Evolutionary conservation across 345 rosid genomes (phyloP).

Genomic region (Rhodamnia rubescens): DNA sequence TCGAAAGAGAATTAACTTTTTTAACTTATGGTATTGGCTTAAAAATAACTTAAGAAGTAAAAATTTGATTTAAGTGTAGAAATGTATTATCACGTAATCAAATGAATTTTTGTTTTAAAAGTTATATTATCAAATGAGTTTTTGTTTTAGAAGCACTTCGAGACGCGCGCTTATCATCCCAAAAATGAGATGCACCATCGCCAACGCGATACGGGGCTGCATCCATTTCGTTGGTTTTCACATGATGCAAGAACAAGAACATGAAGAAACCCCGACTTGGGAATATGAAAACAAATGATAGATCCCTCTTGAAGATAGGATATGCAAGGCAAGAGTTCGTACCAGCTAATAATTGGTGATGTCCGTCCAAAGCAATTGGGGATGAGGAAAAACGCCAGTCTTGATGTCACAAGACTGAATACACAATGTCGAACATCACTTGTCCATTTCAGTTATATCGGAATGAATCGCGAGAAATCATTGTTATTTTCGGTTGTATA

Average conservation of each 20-base stretch:
- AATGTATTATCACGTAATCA: too few species aligned
- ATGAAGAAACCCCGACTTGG: not conserved
- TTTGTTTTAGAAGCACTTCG: too few species aligned
- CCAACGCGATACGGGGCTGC: not conserved
- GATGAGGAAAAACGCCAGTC: not conserved
- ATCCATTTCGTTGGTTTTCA: not conserved
- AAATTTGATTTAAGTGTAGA: too few species aligned
- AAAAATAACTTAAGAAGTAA: too few species aligned
- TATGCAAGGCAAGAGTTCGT: not conserved
- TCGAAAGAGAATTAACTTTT: too few species aligned
- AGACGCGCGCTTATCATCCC: not conserved
- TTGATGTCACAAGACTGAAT: not conserved
- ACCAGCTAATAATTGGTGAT: not conserved
- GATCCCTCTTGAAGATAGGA: not conserved
- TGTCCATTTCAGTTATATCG: not conserved
- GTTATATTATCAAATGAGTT: too few species aligned
- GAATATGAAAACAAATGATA: not conserved
- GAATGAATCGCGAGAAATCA: fast-evolving
- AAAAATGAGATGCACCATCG: not conserved
- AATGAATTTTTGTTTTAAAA: too few species aligned
- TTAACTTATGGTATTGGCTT: too few species aligned
- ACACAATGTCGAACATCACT: not conserved
- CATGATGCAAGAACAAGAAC: not conserved
- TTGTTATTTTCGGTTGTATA: not conserved
- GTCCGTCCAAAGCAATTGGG: not conserved